Base-by-base conservation (phyloP, 1,284 basidiomycete genomes). In the Singerocomus inundabilis region DNA sequence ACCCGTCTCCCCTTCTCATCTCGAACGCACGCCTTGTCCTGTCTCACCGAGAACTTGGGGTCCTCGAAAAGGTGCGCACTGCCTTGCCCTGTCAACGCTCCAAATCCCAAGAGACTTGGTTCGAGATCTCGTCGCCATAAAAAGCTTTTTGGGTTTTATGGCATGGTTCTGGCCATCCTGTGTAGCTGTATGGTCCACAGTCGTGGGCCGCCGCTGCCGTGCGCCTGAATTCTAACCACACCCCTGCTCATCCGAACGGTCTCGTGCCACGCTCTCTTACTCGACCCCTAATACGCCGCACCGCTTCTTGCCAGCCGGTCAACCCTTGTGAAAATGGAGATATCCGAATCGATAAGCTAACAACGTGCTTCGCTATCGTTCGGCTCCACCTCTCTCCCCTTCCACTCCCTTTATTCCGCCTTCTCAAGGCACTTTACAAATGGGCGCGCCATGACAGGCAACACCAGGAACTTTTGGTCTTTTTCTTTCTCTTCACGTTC, bases 291-390 rank as follows among this genome's bases (percentile, higher is more conserved):
- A 57, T 56, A 46, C 46, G 42, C 42, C 32, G 32, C 39, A 49
- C 46, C 16, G n/a, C n/a, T n/a, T 36, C 39, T 39, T 39, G 36
- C 48, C 43, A 52, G 44, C 46, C 49, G 46, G 48, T 29, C 18
- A 36, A 44, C n/a, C 47, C 48, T 59, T 48, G 46, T 49, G 61
- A 47, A 46, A 21, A 33, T 34, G 59, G 59, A 61, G 49, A 66
- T 63, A 49, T 25, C 61, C 61, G 63, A 18, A 50, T 46, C 35
- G 58, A 56, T 60, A 58, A 50, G 45, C 47, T 57, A n/a, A 58
- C 41, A 49, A 45, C 51, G 43, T 32, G 47, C 41, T 53, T 40
- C 37, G 44, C 38, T 36, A 25, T 49, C 40, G 31, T 62, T 49
- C 48, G 43, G 46, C 33, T 42, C 40, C 46, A 31, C 39, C 10